These are phyloP conservation scores for Salicornia ramosissima DNA, from an alignment of 148 eudicot species.

Conservation along the genomic window DNA sequence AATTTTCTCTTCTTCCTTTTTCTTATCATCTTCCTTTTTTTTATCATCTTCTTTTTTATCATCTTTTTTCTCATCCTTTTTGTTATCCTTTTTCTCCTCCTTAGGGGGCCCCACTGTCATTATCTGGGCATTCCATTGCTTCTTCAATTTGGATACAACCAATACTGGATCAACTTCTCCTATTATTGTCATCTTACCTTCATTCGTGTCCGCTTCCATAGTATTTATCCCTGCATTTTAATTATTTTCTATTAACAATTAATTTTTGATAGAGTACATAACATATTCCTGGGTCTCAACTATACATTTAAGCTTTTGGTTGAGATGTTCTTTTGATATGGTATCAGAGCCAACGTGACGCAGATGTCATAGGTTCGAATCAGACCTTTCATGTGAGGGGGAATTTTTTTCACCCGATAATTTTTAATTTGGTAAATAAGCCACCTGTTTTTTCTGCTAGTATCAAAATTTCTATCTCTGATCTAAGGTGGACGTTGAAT, in stretches of 20 bases:
- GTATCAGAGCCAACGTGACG: no score
- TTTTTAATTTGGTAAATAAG: no score
- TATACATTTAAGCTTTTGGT: no score
- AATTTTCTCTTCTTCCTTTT: constrained; percentile 14
- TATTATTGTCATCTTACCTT: constrained; percentile 50
- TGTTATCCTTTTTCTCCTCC: constrained; percentile 36
- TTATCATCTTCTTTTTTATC: constrained; percentile 8
- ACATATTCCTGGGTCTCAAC: neutral
- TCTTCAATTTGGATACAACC: constrained; percentile 45
- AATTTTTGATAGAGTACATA: no score
- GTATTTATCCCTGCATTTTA: constrained; percentile 53
- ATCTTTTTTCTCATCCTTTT: constrained; percentile 1
- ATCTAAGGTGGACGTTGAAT: no score
- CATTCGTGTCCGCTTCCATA: constrained; percentile 54
- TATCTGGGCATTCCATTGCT: constrained; percentile 39
- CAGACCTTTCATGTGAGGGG: no score
- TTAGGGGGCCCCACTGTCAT: constrained; percentile 62
- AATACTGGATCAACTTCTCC: constrained; percentile 54
- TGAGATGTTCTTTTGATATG: no score
- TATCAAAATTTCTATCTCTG: no score
- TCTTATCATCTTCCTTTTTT: neutral
- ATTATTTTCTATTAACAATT: neutral
- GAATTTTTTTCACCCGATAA: no score
- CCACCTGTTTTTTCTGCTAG: no score
- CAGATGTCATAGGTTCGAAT: no score